A percentile compares a stretch with the other conserved stretches of the same genome.
Conservation (phyloP, 1,139 yeast genomes). For the Hyphopichia pseudoburtonii region DNA sequence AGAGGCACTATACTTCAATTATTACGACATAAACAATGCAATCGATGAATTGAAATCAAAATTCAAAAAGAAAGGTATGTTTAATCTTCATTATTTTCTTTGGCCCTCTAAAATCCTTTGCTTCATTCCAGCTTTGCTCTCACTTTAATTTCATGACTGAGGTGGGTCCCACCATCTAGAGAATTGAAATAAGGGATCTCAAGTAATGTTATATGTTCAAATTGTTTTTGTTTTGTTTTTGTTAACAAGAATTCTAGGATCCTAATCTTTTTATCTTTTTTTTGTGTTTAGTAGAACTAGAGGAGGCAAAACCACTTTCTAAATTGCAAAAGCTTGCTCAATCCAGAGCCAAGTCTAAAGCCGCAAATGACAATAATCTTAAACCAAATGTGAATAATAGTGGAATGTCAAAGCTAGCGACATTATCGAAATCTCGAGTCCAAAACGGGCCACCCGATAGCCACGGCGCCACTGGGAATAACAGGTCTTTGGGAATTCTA, state of each 20-base stretch:
- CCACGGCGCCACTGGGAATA: constrained; percentile 6
- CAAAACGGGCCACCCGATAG: constrained; percentile 12
- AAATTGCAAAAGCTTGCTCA: constrained; percentile 23
- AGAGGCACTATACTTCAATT: constrained; percentile 61
- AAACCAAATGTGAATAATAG: constrained; percentile 1
- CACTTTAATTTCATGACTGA: too few species aligned
- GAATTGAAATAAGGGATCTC: constrained; percentile 2
- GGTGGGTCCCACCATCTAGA: too few species aligned
- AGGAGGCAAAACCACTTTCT: constrained; percentile 10
- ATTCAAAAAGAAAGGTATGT: constrained; percentile 45
- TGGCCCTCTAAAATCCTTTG: too few species aligned
- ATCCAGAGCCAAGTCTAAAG: constrained; percentile 9
- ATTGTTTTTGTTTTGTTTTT: constrained; percentile 1
- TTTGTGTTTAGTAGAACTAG: constrained; percentile 3
- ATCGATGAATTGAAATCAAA: constrained; percentile 50
- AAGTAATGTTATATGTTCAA: constrained; percentile 1
- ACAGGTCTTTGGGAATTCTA: constrained; percentile 22
- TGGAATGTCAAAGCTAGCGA: constrained; percentile 40
- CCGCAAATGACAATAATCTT: background rate
- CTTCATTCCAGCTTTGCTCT: constrained; percentile 4
- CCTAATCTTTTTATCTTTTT: constrained; percentile 13
- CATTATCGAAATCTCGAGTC: constrained; percentile 47
- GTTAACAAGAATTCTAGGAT: constrained; percentile 17
- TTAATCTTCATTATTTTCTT: constrained; percentile 12
- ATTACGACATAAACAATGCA: constrained; percentile 56